Evolutionary conservation across 2,329 filamentous ascomycete genomes (phyloP).

Genomic region (Cytospora schulzeri): DNA sequence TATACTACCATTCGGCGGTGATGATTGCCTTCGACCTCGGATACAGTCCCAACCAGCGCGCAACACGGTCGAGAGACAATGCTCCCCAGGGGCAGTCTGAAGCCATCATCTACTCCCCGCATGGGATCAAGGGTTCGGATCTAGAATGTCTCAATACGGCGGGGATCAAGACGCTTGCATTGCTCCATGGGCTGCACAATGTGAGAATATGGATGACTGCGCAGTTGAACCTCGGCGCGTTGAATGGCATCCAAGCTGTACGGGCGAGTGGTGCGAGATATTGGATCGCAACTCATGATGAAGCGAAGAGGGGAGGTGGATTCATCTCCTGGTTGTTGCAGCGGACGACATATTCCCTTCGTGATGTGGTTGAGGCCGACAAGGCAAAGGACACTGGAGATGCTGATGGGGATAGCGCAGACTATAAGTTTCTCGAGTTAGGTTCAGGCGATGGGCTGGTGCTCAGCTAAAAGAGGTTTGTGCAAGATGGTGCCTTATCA

Average conservation of each 20-base stretch:
- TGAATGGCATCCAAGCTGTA: conserved; percentile 62
- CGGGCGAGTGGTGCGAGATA: conserved; percentile 56
- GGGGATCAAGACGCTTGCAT: conserved; percentile 54
- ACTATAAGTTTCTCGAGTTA: conserved; percentile 54
- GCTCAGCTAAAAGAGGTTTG: conserved; percentile 41
- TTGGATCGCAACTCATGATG: conserved; percentile 68
- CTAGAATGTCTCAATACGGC: conserved; percentile 47
- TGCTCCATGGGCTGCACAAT: conserved; percentile 67
- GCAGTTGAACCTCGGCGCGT: conserved; percentile 65
- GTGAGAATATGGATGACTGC: conserved; percentile 52
- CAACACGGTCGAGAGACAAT: conserved; percentile 28
- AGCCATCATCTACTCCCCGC: conserved; percentile 65
- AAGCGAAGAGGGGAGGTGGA: conserved; percentile 61
- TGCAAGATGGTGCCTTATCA: neutral
- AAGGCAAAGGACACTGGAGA: conserved; percentile 32
- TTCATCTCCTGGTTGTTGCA: conserved; percentile 56
- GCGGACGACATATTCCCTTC: conserved; percentile 46
- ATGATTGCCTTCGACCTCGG: conserved; percentile 54
- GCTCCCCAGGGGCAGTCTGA: conserved; percentile 42
- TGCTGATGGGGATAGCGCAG: conserved; percentile 36
- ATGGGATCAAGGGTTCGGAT: conserved; percentile 55
- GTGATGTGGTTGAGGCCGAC: conserved; percentile 45
- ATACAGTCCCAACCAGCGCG: conserved; percentile 12
- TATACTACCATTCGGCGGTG: conserved; percentile 65
- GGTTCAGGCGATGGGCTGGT: conserved; percentile 59